A percentile compares a stretch with the other conserved stretches of the same genome.
Conservation (phyloP, 768 basidiomycete species). For the Plicaturopsis crispa region DNA sequence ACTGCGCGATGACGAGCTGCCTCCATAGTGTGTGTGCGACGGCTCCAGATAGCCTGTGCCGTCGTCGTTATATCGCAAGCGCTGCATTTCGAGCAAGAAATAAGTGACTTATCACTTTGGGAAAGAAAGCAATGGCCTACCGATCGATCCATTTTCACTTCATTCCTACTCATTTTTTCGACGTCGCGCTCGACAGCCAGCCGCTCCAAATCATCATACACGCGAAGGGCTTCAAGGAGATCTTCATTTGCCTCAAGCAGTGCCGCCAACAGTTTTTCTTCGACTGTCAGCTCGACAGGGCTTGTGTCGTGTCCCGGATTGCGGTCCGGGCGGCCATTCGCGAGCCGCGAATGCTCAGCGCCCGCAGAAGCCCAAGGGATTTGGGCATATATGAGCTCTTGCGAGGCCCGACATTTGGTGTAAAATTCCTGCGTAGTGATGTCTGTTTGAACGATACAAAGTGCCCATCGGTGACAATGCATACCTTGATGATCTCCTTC, state of each 20-base stretch:
- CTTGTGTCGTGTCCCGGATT: slow-evolving; percentile 2
- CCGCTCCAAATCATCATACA: slow-evolving; percentile 73
- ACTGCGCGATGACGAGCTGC: slow-evolving; percentile 32
- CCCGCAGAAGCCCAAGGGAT: slow-evolving; percentile 87
- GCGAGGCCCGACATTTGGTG: slow-evolving; percentile 67
- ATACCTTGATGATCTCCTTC: slow-evolving; percentile 60
- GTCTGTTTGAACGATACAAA: slow-evolving; percentile 3
- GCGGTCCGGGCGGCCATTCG: slow-evolving; percentile 7
- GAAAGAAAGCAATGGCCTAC: slow-evolving; percentile 31
- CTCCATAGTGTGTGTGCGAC: slow-evolving; percentile 14
- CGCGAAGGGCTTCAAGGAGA: slow-evolving; percentile 56
- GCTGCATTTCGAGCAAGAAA: slow-evolving; percentile 14
- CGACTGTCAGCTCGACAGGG: slow-evolving; percentile 46
- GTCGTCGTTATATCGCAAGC: slow-evolving; percentile 30
- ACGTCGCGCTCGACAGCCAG: slow-evolving; percentile 55
- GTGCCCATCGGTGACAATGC: slow-evolving; percentile 13
- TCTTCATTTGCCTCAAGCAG: slow-evolving; percentile 70
- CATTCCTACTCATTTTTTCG: slow-evolving; percentile 64
- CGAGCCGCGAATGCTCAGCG: slow-evolving; percentile 60
- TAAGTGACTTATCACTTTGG: slow-evolving; percentile 16
- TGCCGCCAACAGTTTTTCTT: slow-evolving; percentile 69
- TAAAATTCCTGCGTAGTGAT: slow-evolving; percentile 66
- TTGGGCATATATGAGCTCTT: slow-evolving; percentile 80
- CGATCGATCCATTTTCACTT: slow-evolving; percentile 56
- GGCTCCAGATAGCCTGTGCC: slow-evolving; percentile 23